Percentiles rank a stretch among this genome's conserved stretches.
These are phyloP conservation scores for Aspergillus intermedius DNA, from an alignment of 2,329 filamentous ascomycete genomes.

Conservation along the genomic window DNA sequence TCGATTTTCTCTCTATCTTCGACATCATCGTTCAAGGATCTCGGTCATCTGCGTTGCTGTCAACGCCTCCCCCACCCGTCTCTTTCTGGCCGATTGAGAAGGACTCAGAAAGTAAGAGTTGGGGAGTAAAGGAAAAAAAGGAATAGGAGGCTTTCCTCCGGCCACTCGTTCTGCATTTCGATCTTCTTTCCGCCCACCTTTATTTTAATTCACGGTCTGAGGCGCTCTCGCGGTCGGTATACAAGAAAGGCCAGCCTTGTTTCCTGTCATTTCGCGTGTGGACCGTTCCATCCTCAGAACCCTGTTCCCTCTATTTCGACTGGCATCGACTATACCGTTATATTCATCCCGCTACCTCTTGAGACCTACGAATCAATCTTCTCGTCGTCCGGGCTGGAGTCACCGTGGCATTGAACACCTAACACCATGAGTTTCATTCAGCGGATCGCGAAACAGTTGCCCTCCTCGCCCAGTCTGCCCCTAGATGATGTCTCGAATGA, in stretches of 20 bases:
- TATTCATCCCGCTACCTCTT: not conserved
- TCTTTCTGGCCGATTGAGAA: constrained; percentile 26
- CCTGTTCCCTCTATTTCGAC: not conserved
- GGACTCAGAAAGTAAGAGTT: constrained; percentile 17
- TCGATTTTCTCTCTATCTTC: constrained; percentile 14
- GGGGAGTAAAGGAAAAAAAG: constrained; percentile 16
- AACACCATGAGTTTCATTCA: constrained; percentile 48
- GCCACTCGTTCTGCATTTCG: constrained; percentile 33
- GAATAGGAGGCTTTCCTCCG: constrained; percentile 38
- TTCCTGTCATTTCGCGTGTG: constrained; percentile 12
- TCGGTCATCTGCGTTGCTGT: constrained; percentile 19
- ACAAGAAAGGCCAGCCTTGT: constrained; percentile 2
- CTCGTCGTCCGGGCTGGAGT: constrained; percentile 4
- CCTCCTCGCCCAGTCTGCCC: constrained; percentile 40
- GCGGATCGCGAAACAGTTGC: constrained; percentile 47
- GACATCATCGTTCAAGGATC: constrained; percentile 20
- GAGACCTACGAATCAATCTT: constrained; percentile 3
- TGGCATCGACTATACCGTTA: not conserved
- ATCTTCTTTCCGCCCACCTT: constrained; percentile 19
- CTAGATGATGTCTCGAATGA: constrained; percentile 42
- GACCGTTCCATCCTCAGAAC: constrained; percentile 2
- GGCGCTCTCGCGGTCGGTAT: constrained; percentile 2
- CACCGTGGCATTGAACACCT: constrained; percentile 18
- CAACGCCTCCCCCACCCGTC: constrained; percentile 23
- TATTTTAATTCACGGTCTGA: constrained; percentile 5